Conservation (phyloP, 2,329 filamentous ascomycete genomes). For the Phialophora expanda region DNA sequence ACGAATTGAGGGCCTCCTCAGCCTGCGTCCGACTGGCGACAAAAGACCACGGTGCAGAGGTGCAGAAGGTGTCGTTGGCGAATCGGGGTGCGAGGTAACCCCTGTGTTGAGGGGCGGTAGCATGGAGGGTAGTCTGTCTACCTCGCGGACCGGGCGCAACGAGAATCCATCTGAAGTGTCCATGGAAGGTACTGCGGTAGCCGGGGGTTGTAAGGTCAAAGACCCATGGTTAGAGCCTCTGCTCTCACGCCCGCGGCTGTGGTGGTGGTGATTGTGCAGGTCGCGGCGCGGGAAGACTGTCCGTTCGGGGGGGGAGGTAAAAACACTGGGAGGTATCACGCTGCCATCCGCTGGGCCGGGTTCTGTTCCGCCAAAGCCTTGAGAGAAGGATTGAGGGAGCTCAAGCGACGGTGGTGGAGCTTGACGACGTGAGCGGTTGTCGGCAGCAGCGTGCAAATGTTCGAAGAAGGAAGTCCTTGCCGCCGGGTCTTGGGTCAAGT, state of each 20-base stretch:
- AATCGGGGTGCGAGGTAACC: conserved; percentile 85
- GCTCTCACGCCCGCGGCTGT: conserved; percentile 53
- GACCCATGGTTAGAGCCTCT: conserved; percentile 56
- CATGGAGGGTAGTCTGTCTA: conserved; percentile 84
- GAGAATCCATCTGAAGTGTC: conserved; percentile 74
- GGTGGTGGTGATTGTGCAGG: conserved; percentile 50
- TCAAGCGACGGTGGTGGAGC: conserved; percentile 84
- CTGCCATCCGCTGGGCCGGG: conserved; percentile 64
- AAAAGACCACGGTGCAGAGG: conserved; percentile 63
- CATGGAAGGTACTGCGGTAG: conserved; percentile 69
- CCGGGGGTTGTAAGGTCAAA: conserved; percentile 69
- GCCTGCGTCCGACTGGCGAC: conserved; percentile 61
- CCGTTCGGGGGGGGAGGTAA: conserved; percentile 74
- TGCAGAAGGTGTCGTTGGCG: conserved; percentile 81
- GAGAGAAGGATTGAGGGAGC: conserved; percentile 66
- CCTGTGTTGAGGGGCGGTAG: conserved; percentile 70
- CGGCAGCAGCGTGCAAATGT: conserved; percentile 61
- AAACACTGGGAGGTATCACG: conserved; percentile 66
- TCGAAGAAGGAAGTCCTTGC: conserved; percentile 48
- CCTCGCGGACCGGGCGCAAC: conserved; percentile 77
- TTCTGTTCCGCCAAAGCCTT: conserved; percentile 48
- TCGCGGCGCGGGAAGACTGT: conserved; percentile 65
- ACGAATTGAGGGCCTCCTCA: conserved; percentile 80
- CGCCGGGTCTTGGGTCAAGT: conserved; percentile 40
- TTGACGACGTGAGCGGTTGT: conserved; percentile 71